Percentiles rank a stretch among this genome's conserved stretches.
Conservation (phyloP, 257 asterid species). For the Fraxinus americana region DNA sequence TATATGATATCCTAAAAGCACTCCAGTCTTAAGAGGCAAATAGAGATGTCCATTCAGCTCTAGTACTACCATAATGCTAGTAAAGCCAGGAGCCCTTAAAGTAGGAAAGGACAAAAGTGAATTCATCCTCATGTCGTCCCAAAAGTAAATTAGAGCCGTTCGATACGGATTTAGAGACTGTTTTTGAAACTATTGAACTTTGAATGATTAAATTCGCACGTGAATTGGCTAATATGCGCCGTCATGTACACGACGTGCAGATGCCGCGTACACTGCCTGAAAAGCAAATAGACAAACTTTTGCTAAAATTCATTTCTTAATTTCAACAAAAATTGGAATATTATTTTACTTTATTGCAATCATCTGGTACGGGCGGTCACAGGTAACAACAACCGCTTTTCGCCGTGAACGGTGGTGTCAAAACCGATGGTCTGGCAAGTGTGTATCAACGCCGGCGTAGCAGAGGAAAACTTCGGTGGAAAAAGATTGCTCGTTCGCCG, state of each 20-base stretch:
- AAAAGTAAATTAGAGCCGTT: not conserved
- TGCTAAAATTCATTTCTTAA: not conserved
- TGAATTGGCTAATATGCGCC: constrained; percentile 32
- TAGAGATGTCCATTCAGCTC: no score
- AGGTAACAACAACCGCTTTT: constrained; percentile 29
- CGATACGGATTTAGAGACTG: not conserved
- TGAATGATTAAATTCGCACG: no score
- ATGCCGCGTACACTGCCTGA: constrained; percentile 41
- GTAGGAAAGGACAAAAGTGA: constrained; percentile 15
- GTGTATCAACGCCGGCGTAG: constrained; percentile 23
- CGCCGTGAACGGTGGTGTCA: constrained; percentile 48
- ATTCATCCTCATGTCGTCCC: no score
- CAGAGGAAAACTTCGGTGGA: constrained; percentile 33
- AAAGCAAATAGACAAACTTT: constrained; percentile 12
- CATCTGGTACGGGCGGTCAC: constrained; percentile 57
- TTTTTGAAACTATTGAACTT: not conserved
- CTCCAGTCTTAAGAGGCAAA: not conserved
- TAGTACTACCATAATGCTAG: no score
- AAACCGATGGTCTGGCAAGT: constrained; percentile 55
- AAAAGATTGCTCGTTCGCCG: constrained; percentile 52
- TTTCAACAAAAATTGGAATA: constrained; percentile 14
- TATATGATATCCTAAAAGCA: not conserved
- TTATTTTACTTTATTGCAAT: constrained; percentile 13
- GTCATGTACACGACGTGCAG: constrained; percentile 31
- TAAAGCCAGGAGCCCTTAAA: not conserved